These are phyloP conservation scores for Waitea zeae DNA, from an alignment of 1,284 basidiomycete species.

Conservation along the genomic window DNA sequence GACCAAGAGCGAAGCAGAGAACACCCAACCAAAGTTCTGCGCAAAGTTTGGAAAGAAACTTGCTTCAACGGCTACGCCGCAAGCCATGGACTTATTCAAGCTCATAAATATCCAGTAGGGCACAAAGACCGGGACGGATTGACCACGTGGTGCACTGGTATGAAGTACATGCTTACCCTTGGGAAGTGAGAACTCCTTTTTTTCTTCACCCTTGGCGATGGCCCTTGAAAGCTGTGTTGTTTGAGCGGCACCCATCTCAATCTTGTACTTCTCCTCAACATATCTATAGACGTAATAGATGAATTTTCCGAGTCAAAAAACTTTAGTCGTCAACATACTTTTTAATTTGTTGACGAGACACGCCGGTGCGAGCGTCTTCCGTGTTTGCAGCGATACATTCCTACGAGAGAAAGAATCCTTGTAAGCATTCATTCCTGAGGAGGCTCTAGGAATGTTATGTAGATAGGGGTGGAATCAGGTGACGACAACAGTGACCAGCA, in stretches of 20 bases:
- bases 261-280: slow-evolving; percentile 65
- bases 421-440: no score
- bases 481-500: no score
- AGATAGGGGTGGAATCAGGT: no score
- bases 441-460: no score
- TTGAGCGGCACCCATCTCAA: slow-evolving; percentile 66
- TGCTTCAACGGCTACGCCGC: no score
- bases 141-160: no score
- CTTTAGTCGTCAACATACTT: slow-evolving; percentile 31
- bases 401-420: no score
- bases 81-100: background rate
- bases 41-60: slow-evolving; percentile 2
- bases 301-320: background rate
- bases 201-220: slow-evolving; percentile 66
- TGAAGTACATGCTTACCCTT: slow-evolving; percentile 53
- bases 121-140: slow-evolving; percentile 1
- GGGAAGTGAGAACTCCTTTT: slow-evolving; percentile 67
- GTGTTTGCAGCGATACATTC: slow-evolving; percentile 67
- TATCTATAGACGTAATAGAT: slow-evolving; percentile 21
- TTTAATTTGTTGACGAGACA: slow-evolving; percentile 86
- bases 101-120: slow-evolving; percentile 4
- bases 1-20: no score
- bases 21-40: no score
- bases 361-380: slow-evolving; percentile 69
- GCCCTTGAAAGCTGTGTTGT: slow-evolving; percentile 70